These are phyloP conservation scores for Phallus indusiatus DNA, from an alignment of 768 basidiomycete species.

Conservation along the genomic window DNA sequence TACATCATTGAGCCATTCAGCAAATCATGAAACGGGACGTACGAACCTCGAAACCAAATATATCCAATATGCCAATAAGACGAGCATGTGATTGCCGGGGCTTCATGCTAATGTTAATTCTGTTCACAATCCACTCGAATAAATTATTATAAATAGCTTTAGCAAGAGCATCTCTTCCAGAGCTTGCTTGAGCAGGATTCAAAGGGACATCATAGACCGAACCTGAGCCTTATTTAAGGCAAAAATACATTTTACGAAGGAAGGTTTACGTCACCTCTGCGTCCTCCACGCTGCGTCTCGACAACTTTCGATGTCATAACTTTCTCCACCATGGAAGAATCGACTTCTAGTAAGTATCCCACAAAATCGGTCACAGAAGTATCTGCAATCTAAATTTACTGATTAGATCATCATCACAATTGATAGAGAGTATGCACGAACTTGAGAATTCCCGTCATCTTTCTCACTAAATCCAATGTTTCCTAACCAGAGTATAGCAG, in stretches of 20 bases:
- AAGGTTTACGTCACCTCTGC: constrained; percentile 44
- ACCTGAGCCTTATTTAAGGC: constrained; percentile 17
- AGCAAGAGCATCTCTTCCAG: constrained; percentile 85
- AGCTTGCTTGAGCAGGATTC: constrained; percentile 82
- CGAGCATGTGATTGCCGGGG: constrained; percentile 62
- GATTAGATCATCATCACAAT: neutral
- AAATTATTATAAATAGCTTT: constrained; percentile 98
- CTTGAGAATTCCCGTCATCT: constrained; percentile 70
- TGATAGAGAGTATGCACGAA: neutral
- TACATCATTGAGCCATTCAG: neutral
- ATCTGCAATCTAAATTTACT: constrained; percentile 54
- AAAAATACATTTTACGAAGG: neutral
- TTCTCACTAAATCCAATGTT: constrained; percentile 86
- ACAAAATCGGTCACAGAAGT: constrained; percentile 90
- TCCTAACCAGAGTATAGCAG: constrained; percentile 89
- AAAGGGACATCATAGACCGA: constrained; percentile 96
- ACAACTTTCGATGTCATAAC: constrained; percentile 76
- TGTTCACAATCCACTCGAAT: constrained; percentile 98
- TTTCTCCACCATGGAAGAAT: constrained; percentile 71
- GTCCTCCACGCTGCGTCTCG: constrained; percentile 89
- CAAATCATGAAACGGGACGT: neutral
- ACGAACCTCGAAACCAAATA: constrained; percentile 8
- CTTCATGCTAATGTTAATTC: constrained; percentile 95
- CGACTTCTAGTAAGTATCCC: constrained; percentile 87
- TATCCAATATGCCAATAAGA: constrained; percentile 76